These are phyloP conservation scores for Firmiana major DNA, from an alignment of 345 rosid genomes.

Conservation along the genomic window DNA sequence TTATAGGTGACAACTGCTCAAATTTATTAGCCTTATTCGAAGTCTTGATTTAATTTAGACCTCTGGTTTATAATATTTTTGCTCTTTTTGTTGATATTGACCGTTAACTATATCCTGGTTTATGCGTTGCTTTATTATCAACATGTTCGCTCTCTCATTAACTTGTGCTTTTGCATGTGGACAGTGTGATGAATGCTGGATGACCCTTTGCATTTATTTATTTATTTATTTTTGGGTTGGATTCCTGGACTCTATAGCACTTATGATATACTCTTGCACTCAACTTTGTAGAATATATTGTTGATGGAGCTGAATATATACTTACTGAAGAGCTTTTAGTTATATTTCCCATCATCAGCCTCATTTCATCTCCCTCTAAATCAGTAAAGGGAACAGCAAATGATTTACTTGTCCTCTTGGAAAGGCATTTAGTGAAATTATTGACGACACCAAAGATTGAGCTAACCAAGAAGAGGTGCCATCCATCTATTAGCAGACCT, in stretches of 20 bases:
- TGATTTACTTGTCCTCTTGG: constrained; percentile 66
- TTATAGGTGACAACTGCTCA: not conserved
- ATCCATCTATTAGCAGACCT: constrained; percentile 46
- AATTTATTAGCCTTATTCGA: constrained; percentile 1
- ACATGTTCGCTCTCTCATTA: not conserved
- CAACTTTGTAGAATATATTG: constrained; percentile 38
- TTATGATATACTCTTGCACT: not conserved
- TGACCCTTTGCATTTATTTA: not conserved
- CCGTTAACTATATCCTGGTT: not conserved
- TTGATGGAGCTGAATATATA: constrained; percentile 28
- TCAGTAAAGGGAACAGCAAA: constrained; percentile 66
- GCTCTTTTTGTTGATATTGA: not conserved
- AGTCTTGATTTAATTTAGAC: not conserved
- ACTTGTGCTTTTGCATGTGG: constrained; percentile 1
- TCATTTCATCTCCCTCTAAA: constrained; percentile 81
- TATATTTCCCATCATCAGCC: constrained; percentile 61
- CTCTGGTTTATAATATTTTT: not conserved
- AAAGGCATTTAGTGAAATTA: constrained; percentile 49
- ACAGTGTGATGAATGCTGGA: not conserved
- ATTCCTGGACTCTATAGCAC: not conserved
- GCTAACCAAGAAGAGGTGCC: constrained; percentile 30
- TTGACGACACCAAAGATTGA: constrained; percentile 44
- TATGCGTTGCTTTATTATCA: not conserved
- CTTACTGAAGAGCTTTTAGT: constrained; percentile 63
- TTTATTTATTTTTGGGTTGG: not conserved